Evolutionary conservation across 1,284 basidiomycete species (phyloP).

Genomic region (Cryptococcus sp.): DNA sequence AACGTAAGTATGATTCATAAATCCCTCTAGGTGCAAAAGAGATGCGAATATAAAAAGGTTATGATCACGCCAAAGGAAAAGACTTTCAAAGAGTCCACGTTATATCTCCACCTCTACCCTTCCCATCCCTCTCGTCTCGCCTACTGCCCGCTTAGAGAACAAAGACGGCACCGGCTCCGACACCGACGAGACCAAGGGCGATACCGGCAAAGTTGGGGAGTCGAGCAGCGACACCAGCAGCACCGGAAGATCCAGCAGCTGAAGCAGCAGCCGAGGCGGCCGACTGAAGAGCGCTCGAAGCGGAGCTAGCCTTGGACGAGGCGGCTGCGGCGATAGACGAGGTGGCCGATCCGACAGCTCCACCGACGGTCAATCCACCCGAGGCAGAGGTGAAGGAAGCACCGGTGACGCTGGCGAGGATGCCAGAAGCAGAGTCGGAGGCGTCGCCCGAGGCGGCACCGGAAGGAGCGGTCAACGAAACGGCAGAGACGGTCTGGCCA

Average conservation of each 20-base stretch:
- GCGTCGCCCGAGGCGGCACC: slow-evolving; percentile 1
- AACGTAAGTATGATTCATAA: no score
- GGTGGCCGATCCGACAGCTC: not conserved
- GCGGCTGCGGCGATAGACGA: slow-evolving; percentile 3
- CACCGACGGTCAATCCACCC: slow-evolving; percentile 5
- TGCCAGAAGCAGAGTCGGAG: slow-evolving; percentile 5
- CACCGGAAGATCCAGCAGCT: slow-evolving; percentile 5
- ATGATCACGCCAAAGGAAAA: no score
- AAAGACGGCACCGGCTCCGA: slow-evolving; percentile 20
- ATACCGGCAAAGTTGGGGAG: slow-evolving; percentile 9
- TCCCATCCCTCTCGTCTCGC: not conserved
- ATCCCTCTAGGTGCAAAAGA: no score
- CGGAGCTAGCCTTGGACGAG: not conserved
- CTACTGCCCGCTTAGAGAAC: slow-evolving; percentile 8
- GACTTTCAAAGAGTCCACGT: not conserved
- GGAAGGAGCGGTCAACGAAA: slow-evolving; percentile 4
- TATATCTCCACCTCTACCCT: no score
- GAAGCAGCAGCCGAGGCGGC: slow-evolving; percentile 6
- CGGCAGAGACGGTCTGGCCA: slow-evolving; percentile 19
- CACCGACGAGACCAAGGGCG: slow-evolving; percentile 14
- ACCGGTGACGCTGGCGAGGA: slow-evolving; percentile 7
- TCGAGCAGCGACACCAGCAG: slow-evolving; percentile 6
- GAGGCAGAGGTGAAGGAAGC: slow-evolving; percentile 8
- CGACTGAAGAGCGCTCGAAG: slow-evolving; percentile 1
- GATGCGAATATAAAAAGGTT: no score